Evolutionary conservation across 2,329 filamentous ascomycete genomes (phyloP), one percentile per base, ranked within the genome.

Genomic region (Venturia oleaginea): DNA sequence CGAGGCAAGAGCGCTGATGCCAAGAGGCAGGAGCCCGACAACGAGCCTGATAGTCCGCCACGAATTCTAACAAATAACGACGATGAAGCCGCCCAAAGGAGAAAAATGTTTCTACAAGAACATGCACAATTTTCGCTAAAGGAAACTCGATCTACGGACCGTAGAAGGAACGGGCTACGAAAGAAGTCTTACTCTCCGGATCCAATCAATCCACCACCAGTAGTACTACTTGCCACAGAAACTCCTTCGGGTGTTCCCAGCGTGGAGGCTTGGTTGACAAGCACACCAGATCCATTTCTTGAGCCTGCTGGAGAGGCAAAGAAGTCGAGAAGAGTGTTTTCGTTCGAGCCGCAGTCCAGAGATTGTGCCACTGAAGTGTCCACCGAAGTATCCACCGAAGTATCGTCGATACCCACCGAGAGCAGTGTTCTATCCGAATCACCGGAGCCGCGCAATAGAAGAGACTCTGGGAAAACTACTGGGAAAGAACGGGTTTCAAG

Each of bases 201-300:
- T 15, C 46, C 27, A 17, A 30, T 63, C 30, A 10, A n/a, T 32
- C 59, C 59, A 40, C 19, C 59, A 24, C 15, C 34, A 2, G 37
- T 43, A 3, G 24, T 60, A 27, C 34, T 43, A 22, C 15, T 42
- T 11, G 59, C 40, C 19, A n/a, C 62, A 40, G 51, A 38, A 24
- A 7, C 51, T 19, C 27, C 51, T 34, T 32, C 51, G 22, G n/a
- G 62, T 37, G 32, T 63, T n/a, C 62, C 40, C 19, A 63, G 62
- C 30, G 51, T 88, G 32, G 83, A 87, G 72, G 82, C 84, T 60
- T 88, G 85, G 85, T 78, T 88, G 6, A 80, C 80, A 2, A 76
- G 76, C 62, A 84, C 83, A 2, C 77, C 80, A 10, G 83, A 85
- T 71, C 81, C 83, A 2, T 83, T 85, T 65, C 66, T 79, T 59